A percentile compares a stretch with the other conserved stretches of the same genome.
phyloP scores from a whole-genome alignment of 306 rosid species.

The Casuarina equisetifolia region DNA sequence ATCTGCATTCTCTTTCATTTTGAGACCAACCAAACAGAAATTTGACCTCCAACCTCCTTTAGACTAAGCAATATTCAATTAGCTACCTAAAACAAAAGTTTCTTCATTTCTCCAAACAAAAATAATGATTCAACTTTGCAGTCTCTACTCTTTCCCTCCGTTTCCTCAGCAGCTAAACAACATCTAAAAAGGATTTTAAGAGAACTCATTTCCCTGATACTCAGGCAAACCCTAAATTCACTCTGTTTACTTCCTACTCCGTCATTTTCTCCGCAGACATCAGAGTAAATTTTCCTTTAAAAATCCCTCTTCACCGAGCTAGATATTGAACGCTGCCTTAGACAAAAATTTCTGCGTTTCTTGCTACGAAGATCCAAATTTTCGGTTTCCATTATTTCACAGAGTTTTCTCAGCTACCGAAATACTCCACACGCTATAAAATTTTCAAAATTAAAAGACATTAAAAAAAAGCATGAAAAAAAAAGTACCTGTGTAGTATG shows the following conservation, averaged over 20 bases:
- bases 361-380: background rate
- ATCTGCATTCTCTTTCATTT: background rate
- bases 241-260: background rate
- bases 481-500: conserved; percentile 13
- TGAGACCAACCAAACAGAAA: background rate
- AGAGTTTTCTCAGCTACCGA: background rate
- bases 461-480: background rate
- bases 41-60: background rate
- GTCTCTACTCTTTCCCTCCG: background rate
- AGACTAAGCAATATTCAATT: background rate
- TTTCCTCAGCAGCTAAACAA: background rate
- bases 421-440: background rate
- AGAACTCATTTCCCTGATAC: background rate
- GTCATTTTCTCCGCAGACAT: background rate
- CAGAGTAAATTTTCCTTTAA: background rate
- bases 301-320: background rate
- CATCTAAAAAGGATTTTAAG: background rate
- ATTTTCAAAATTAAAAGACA: background rate
- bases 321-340: background rate
- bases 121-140: background rate
- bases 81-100: background rate
- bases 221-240: background rate
- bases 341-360: background rate
- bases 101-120: background rate
- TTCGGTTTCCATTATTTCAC: background rate